These are phyloP conservation scores for Acanthamoeba triangularis DNA, from an alignment of 208 protist genomes.

Conservation along the genomic window DNA sequence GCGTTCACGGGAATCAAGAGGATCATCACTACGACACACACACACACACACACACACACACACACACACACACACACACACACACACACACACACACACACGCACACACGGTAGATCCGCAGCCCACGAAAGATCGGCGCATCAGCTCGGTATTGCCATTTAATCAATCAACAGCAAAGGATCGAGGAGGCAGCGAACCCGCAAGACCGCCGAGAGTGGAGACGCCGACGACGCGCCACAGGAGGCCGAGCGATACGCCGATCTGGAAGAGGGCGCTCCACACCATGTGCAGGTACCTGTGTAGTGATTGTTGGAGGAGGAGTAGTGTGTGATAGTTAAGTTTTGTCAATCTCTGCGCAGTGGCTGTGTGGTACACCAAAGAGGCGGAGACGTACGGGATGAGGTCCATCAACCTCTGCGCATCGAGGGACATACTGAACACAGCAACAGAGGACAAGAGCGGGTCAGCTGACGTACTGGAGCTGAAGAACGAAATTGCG, in stretches of 20 bases:
- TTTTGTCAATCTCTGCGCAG: too few relatives aligned
- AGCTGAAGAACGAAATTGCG: background rate
- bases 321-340: too few relatives aligned
- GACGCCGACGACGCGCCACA: slow-evolving; percentile 75
- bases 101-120: too few relatives aligned
- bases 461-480: background rate
- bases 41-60: background rate
- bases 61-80: too few relatives aligned
- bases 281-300: slow-evolving; percentile 87
- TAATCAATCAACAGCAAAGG: too few relatives aligned
- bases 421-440: slow-evolving; percentile 88
- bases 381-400: slow-evolving; percentile 41
- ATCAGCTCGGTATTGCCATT: too few relatives aligned
- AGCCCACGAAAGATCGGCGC: too few relatives aligned
- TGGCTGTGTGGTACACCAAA: too few relatives aligned
- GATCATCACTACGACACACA: slow-evolving; percentile 77
- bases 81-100: too few relatives aligned
- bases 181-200: background rate
- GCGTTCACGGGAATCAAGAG: slow-evolving; percentile 85
- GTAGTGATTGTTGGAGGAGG: too few relatives aligned
- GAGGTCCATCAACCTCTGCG: slow-evolving; percentile 87
- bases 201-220: slow-evolving; percentile 81
- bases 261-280: slow-evolving; percentile 91
- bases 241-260: slow-evolving; percentile 34
- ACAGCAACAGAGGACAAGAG: background rate